A percentile compares a stretch with the other conserved stretches of the same genome.
phyloP scores from a whole-genome alignment of 2,329 filamentous ascomycete genomes.

The Trichophaea hybrida region DNA sequence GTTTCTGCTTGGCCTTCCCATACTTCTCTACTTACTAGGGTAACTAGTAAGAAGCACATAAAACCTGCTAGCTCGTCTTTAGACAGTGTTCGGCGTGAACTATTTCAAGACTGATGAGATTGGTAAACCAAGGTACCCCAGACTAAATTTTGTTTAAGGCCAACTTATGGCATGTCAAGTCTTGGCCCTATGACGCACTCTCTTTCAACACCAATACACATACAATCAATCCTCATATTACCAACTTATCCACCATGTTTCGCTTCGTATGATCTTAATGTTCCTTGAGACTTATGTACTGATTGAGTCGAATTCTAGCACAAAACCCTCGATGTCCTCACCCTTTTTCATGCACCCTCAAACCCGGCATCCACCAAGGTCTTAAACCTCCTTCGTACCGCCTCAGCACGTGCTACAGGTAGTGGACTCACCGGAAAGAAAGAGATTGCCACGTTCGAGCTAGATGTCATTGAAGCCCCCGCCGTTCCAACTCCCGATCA shows the following conservation, averaged over 20 bases:
- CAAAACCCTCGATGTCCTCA: conserved; percentile 68
- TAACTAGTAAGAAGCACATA: too few relatives aligned
- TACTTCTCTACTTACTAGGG: too few relatives aligned
- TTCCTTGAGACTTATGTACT: not conserved
- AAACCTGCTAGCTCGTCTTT: too few relatives aligned
- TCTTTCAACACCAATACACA: too few relatives aligned
- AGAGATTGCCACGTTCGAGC: conserved; percentile 52
- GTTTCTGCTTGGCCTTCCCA: too few relatives aligned
- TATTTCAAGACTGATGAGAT: too few relatives aligned
- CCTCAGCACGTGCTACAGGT: conserved; percentile 52
- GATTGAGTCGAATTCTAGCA: not conserved
- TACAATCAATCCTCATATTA: not conserved
- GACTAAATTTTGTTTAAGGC: too few relatives aligned
- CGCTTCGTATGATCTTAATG: not conserved
- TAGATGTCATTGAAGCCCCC: conserved; percentile 64
- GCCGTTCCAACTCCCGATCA: conserved; percentile 60
- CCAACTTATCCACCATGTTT: not conserved
- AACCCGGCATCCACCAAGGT: conserved; percentile 58
- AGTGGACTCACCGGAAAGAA: conserved; percentile 46
- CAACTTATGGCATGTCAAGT: too few relatives aligned
- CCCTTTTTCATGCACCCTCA: conserved; percentile 81
- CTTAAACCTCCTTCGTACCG: conserved; percentile 64
- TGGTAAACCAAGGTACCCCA: too few relatives aligned
- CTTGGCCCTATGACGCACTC: too few relatives aligned
- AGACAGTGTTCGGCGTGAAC: too few relatives aligned